Base-by-base conservation (phyloP, 192 early-diverging fungal species). In the Coemansia sp. region DNA sequence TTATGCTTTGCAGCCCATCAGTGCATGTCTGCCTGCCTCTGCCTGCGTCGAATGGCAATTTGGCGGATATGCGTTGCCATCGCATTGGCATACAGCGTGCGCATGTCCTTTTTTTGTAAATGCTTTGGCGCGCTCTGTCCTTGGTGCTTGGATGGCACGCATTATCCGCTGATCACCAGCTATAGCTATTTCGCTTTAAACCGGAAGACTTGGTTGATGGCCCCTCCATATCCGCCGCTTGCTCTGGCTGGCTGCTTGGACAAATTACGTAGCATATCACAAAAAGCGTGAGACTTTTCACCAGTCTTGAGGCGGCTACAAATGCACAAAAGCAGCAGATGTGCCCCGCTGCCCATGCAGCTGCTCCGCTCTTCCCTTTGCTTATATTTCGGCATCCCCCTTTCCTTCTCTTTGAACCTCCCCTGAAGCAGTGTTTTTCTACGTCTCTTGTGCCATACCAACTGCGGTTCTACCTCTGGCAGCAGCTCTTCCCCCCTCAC, bases 231-330 rank as follows among this genome's bases (percentile, higher is more conserved):
- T 43, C 41, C 41, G 41, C 29, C 29, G 29, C 29, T 32, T 32
- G 29, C 29, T 32, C 29, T 32, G 29, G 29, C 41, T 43, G 41
- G 41, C 41, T 15, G 41, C 41, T 8, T 43, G 41, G 37, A 15
- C 41, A 43, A 19, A 59, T 39, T 27, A 47, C 7, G 25, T 41
- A 61, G 48, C 5, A 7, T 25, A 14, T 37, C 43, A 62, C 70
- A 54, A 25, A 37, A 47, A 73, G 65, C 71, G 71, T 73, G 71
- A 52, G 71, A 73, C 71, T 73, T 73, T 65, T 71, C 50, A 38
- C 10, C 41, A 43, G 10, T 25, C 29, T 32, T 25, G 53, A 25
- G 27, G 22, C 15, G 23, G 29, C 53, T 24, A 24, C 25, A 55
- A 32, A 55, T 55, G 32, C 52, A 25, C 47, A 65, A 57, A 57